phyloP scores from a whole-genome alignment of 2,329 filamentous ascomycete species.

The Xylaria sp. region DNA sequence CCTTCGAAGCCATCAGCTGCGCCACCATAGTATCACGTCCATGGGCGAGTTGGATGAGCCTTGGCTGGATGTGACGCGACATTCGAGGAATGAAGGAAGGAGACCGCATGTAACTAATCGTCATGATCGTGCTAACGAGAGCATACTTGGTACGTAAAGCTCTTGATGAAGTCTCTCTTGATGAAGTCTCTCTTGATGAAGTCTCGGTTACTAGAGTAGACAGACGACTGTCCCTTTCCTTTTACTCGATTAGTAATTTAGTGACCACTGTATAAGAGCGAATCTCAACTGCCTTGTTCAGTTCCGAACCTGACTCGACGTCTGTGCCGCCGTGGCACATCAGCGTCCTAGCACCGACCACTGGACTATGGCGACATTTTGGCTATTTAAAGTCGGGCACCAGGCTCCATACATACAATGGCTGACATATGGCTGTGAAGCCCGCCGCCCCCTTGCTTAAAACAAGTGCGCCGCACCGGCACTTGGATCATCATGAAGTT shows the following conservation, averaged over 20 bases:
- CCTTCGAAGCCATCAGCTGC: neutral
- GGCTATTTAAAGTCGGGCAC: slow-evolving; percentile 9
- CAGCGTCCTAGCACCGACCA: slow-evolving; percentile 1
- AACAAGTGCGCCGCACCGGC: neutral
- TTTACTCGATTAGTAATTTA: neutral
- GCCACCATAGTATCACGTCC: neutral
- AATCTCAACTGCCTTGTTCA: neutral
- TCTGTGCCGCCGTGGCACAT: neutral
- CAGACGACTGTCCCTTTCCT: neutral
- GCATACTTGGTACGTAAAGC: too few relatives aligned
- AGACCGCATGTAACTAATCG: too few relatives aligned
- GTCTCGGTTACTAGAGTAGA: neutral
- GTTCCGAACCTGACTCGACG: neutral
- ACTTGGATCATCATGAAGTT: neutral
- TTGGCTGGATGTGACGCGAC: neutral
- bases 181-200: neutral
- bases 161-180: too few relatives aligned
- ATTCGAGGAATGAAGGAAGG: neutral
- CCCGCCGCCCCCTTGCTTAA: slow-evolving; percentile 1
- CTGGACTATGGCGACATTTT: neutral
- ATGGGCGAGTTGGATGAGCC: neutral
- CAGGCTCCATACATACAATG: neutral
- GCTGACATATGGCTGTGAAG: neutral
- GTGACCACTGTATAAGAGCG: neutral
- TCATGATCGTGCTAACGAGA: too few relatives aligned